Evolutionary conservation across 2,329 filamentous ascomycete genomes (phyloP), one percentile per base, ranked within the genome.

Genomic region (Fusarium sp.): DNA sequence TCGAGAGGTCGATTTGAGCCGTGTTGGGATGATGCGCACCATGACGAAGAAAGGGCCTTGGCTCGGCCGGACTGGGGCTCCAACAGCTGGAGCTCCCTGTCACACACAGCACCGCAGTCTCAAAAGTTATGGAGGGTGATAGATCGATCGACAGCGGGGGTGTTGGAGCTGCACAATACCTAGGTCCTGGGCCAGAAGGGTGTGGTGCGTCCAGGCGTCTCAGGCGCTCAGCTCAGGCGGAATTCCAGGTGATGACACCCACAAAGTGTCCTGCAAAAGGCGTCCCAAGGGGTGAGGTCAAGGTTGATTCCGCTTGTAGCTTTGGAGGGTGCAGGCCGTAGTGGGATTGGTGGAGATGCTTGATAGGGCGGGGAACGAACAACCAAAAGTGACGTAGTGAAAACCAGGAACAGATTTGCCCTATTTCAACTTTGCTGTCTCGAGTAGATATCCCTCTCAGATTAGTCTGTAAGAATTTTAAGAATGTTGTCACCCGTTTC

Each of bases 1-100:
- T 48, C 81, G 79, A 67, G 78, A 76, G 35, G 76, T 78, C 64
- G 84, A 81, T 80, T 88, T 88, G 41, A 90, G 81, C 58, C 88
- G 86, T 69, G 82, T 84, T 63, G 88, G 87, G 69, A 90, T 85
- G 78, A 90, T 89, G 79, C 87, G 87, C 73, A 88, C 86, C 88
- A 90, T 89, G 79, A 76, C 78, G 74, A 70, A 61, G 57, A 53
- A 58, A 55, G 35, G 59, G 71, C 71, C 69, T 70, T 56, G 61
- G 68, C 58, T 62, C 28, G 57, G 59, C 65, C 39, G 31, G 39
- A 55, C 60, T 45, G 42, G 63, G 50, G 50, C 48, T 61, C 48
- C 48, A 55, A 42, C 42, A 62, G 57, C 68, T 65, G 55, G 67
- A 70, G 66, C 54, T 70, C 36, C 42, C 48, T 48, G 53, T 50